A percentile compares a stretch with the other conserved stretches of the same genome.
Evolutionary conservation across 352 stramenopile species (phyloP).

Genomic region (Phytophthora foliorum): DNA sequence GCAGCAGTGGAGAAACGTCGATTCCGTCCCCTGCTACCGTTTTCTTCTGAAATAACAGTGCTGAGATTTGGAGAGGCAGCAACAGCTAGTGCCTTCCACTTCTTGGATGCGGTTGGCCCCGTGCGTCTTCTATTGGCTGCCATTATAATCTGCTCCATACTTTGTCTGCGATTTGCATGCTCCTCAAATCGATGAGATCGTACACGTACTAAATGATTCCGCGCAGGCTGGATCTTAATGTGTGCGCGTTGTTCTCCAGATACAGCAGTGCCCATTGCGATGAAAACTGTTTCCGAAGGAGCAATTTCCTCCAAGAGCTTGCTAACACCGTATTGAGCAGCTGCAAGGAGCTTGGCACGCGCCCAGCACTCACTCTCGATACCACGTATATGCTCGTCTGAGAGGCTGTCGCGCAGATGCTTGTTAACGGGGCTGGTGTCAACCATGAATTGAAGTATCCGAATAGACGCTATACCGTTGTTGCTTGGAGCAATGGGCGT

Average conservation of each 20-base stretch:
- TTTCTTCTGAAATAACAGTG: slow-evolving; percentile 12
- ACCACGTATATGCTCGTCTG: slow-evolving; percentile 44
- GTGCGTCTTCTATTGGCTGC: slow-evolving; percentile 1
- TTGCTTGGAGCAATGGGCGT: slow-evolving; percentile 1
- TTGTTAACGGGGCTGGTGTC: slow-evolving; percentile 69
- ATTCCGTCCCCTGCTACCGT: not conserved
- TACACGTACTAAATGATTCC: slow-evolving; percentile 17
- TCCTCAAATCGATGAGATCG: slow-evolving; percentile 29
- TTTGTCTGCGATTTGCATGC: not conserved
- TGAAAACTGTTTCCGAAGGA: slow-evolving; percentile 13
- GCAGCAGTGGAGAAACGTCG: slow-evolving; percentile 15
- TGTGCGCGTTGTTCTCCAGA: slow-evolving; percentile 9
- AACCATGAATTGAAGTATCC: slow-evolving; percentile 55
- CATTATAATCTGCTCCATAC: not conserved
- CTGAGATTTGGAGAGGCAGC: slow-evolving; percentile 25
- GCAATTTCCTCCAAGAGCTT: slow-evolving; percentile 51
- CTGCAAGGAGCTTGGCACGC: slow-evolving; percentile 50
- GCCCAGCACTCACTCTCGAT: slow-evolving; percentile 70
- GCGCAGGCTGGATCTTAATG: slow-evolving; percentile 26
- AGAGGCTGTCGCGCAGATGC: slow-evolving; percentile 50
- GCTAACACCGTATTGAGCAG: slow-evolving; percentile 38
- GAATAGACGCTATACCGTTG: slow-evolving; percentile 9
- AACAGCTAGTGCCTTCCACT: slow-evolving; percentile 24
- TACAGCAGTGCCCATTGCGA: not conserved
- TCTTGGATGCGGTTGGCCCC: slow-evolving; percentile 8